Percentiles rank a stretch among this genome's conserved stretches.
phyloP scores from a whole-genome alignment of 306 rosid genomes.

The Inga laurina region DNA sequence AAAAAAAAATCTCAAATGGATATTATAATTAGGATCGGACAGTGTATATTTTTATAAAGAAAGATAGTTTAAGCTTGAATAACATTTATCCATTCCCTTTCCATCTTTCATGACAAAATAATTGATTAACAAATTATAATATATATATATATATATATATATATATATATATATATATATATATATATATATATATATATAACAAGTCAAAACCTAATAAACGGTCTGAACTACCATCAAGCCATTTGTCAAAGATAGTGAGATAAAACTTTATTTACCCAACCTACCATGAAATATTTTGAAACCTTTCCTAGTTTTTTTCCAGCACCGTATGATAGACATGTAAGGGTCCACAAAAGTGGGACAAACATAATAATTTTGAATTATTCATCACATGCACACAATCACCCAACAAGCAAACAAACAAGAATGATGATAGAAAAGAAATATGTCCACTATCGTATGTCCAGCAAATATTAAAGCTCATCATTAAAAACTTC shows the following conservation, averaged over 20 bases:
- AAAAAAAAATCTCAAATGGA: no score
- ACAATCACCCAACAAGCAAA: not conserved
- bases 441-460: no score
- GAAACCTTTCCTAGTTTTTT: not conserved
- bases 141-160: no score
- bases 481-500: not conserved
- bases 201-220: not conserved
- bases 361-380: not conserved
- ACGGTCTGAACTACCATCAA: not conserved
- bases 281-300: not conserved
- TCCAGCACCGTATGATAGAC: not conserved
- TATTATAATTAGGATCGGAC: no score
- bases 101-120: not conserved
- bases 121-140: not conserved
- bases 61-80: not conserved
- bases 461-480: not conserved
- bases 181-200: no score
- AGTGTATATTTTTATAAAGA: no score
- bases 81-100: not conserved
- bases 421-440: not conserved
- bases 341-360: not conserved
- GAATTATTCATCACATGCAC: constrained; percentile 13
- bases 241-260: not conserved
- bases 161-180: not conserved
- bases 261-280: no score